These are phyloP conservation scores for Kentomonas sorsogonicus DNA, from an alignment of 208 protist species.

Conservation along the genomic window DNA sequence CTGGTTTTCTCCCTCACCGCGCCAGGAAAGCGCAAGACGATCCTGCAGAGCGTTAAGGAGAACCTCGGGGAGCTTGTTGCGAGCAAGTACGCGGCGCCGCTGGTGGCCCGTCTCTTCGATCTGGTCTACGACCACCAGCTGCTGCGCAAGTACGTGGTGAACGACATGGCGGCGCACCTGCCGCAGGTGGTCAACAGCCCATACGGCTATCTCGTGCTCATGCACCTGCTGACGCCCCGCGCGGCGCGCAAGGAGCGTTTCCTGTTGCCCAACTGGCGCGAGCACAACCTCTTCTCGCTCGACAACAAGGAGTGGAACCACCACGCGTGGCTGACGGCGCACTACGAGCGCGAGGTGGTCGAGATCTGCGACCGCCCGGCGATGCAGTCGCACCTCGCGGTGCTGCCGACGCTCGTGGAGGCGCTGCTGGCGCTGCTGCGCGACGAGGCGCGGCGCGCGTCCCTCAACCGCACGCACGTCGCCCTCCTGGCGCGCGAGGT, in stretches of 20 bases:
- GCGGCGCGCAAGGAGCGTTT: slow-evolving; percentile 58
- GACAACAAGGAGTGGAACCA: slow-evolving; percentile 80
- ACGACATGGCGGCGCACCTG: slow-evolving; percentile 59
- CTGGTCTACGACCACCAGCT: slow-evolving; percentile 82
- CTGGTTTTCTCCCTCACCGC: slow-evolving; percentile 76
- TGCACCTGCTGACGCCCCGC: slow-evolving; percentile 81
- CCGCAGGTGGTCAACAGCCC: slow-evolving; percentile 73
- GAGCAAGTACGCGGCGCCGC: slow-evolving; percentile 79
- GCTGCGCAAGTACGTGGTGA: slow-evolving; percentile 74
- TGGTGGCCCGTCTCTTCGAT: slow-evolving; percentile 84
- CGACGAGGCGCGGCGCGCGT: slow-evolving; percentile 22
- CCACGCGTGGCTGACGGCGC: slow-evolving; percentile 80
- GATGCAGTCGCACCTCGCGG: slow-evolving; percentile 62
- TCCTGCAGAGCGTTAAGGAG: slow-evolving; percentile 61
- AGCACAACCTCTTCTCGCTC: slow-evolving; percentile 80
- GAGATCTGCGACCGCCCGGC: slow-evolving; percentile 82
- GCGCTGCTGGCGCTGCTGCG: slow-evolving; percentile 43
- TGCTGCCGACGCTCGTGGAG: slow-evolving; percentile 52
- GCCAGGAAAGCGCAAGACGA: slow-evolving; percentile 76
- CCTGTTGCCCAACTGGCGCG: slow-evolving; percentile 73
- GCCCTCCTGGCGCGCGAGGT: slow-evolving; percentile 73
- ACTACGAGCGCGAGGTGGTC: slow-evolving; percentile 64
- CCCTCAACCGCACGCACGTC: slow-evolving; percentile 59
- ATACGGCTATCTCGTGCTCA: slow-evolving; percentile 78
- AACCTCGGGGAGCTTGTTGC: slow-evolving; percentile 63